Evolutionary conservation across 2,329 filamentous ascomycete genomes (phyloP).

Genomic region (Mycosphaerella sp.): DNA sequence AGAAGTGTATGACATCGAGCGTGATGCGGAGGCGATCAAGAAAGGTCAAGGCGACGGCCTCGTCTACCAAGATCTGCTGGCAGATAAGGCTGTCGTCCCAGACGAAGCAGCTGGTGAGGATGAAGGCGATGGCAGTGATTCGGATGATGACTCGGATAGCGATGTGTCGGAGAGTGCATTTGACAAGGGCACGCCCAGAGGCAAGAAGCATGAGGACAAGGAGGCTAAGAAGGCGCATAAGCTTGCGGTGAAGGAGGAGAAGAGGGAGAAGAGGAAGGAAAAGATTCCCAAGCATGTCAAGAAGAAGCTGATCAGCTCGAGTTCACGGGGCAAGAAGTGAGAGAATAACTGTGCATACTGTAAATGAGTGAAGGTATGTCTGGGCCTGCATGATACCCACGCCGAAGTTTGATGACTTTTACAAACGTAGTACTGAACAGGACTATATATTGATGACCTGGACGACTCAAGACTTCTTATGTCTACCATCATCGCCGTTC

Average conservation of each 20-base stretch:
- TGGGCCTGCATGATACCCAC: slow-evolving; percentile 1
- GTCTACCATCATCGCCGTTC: slow-evolving; percentile 34
- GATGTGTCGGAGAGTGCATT: slow-evolving; percentile 33
- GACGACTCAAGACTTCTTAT: slow-evolving; percentile 26
- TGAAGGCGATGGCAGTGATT: slow-evolving; percentile 34
- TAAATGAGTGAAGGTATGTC: background rate
- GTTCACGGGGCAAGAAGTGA: slow-evolving; percentile 56
- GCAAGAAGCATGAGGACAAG: slow-evolving; percentile 85
- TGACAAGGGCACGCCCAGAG: slow-evolving; percentile 61
- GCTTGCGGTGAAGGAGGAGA: slow-evolving; percentile 86
- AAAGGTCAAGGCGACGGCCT: slow-evolving; percentile 69
- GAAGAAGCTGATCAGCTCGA: slow-evolving; percentile 68
- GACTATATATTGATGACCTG: background rate
- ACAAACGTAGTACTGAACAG: background rate
- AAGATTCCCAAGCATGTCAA: slow-evolving; percentile 98
- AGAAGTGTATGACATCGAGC: slow-evolving; percentile 93
- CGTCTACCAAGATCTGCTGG: slow-evolving; percentile 78
- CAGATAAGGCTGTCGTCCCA: slow-evolving; percentile 34
- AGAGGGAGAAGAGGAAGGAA: slow-evolving; percentile 83
- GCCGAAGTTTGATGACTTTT: background rate
- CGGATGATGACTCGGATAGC: slow-evolving; percentile 25
- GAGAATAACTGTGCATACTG: background rate
- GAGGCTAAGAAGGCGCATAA: slow-evolving; percentile 88
- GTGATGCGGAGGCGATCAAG: slow-evolving; percentile 72
- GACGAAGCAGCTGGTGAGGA: slow-evolving; percentile 30